Percentiles rank a stretch among this genome's conserved stretches.
Conservation (phyloP, 2,329 filamentous ascomycete species). For the Trichoderma sp. region DNA sequence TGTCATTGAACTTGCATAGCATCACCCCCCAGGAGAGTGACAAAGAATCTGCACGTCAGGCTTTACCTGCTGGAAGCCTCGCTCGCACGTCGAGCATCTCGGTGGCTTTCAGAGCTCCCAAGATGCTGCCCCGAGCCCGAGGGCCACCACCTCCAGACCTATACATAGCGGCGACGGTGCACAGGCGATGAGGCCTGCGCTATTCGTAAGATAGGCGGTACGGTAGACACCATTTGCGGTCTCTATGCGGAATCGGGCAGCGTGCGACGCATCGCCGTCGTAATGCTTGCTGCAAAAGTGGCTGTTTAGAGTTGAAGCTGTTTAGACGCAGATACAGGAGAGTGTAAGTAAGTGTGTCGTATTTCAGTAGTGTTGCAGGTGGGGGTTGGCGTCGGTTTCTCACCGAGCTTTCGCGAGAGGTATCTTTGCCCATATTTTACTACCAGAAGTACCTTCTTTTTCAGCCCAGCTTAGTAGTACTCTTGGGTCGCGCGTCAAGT, state of each 20-base stretch:
- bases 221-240: slow-evolving; percentile 17
- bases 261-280: slow-evolving; percentile 22
- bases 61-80: slow-evolving; percentile 74
- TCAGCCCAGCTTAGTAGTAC: background rate
- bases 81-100: slow-evolving; percentile 79
- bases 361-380: slow-evolving; percentile 8
- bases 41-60: background rate
- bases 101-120: slow-evolving; percentile 76
- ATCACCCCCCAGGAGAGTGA: background rate
- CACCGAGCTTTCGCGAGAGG: slow-evolving; percentile 8
- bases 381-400: slow-evolving; percentile 8
- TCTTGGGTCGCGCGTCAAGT: background rate
- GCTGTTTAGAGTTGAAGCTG: background rate
- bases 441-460: background rate
- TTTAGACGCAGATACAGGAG: background rate
- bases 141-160: slow-evolving; percentile 43
- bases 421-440: background rate
- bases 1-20: background rate
- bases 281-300: background rate
- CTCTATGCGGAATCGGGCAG: background rate
- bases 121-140: slow-evolving; percentile 54
- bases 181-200: slow-evolving; percentile 21
- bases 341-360: slow-evolving; percentile 2
- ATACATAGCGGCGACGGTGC: slow-evolving; percentile 41
- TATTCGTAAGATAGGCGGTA: slow-evolving; percentile 10